Evolutionary conservation across 805 yeast genomes (phyloP).

Genomic region (Lachancea sp.): DNA sequence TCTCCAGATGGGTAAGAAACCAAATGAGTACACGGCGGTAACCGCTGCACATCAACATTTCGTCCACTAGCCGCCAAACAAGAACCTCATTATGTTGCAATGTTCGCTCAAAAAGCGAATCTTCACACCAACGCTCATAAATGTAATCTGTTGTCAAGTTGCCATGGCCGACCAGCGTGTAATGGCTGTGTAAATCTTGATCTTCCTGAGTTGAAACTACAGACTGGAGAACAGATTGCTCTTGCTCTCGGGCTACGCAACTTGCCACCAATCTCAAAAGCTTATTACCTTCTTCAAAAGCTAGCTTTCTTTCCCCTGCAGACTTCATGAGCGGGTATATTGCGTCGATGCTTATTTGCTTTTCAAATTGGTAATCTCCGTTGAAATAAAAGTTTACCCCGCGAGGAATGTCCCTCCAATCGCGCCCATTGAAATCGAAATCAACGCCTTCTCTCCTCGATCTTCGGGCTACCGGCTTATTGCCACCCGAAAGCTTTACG

Average conservation of each 20-base stretch:
- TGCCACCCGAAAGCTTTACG: background rate
- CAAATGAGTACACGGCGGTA: slow-evolving; percentile 58
- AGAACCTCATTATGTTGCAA: slow-evolving; percentile 46
- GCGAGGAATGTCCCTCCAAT: slow-evolving; percentile 69
- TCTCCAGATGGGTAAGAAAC: slow-evolving; percentile 57
- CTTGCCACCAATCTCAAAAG: slow-evolving; percentile 42
- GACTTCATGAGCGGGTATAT: slow-evolving; percentile 14
- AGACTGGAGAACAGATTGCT: slow-evolving; percentile 24
- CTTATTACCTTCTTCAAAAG: slow-evolving; percentile 13
- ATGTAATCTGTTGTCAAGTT: slow-evolving; percentile 44
- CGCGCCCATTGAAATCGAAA: slow-evolving; percentile 55
- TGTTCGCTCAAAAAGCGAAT: slow-evolving; percentile 45
- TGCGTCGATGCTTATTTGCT: slow-evolving; percentile 13
- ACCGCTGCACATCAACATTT: slow-evolving; percentile 63
- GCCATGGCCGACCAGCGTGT: slow-evolving; percentile 19
- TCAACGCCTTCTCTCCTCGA: slow-evolving; percentile 35
- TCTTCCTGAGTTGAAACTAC: slow-evolving; percentile 3
- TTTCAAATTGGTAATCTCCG: slow-evolving; percentile 18
- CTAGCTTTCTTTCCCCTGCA: slow-evolving; percentile 19
- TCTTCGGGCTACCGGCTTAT: slow-evolving; percentile 34
- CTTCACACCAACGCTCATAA: slow-evolving; percentile 41
- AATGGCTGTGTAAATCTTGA: slow-evolving; percentile 3
- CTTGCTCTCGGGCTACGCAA: slow-evolving; percentile 42
- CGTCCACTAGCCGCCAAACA: slow-evolving; percentile 56
- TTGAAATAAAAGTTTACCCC: slow-evolving; percentile 43